Evolutionary conservation across 305 asterid species (phyloP).

Genomic region (Solanum hybrid): DNA sequence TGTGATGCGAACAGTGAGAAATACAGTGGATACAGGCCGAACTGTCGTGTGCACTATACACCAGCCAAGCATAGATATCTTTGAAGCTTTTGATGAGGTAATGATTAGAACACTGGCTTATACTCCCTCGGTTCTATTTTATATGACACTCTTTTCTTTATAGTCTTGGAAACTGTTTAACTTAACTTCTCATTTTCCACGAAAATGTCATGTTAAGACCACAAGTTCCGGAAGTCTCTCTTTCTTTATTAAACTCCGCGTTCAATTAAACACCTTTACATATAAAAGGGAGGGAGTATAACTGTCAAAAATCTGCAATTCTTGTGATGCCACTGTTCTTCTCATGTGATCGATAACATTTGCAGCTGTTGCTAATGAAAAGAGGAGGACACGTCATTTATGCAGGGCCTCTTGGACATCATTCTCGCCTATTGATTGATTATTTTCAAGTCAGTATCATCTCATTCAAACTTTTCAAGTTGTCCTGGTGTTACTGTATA

Average conservation of each 20-base stretch:
- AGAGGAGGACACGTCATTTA: constrained; percentile 83
- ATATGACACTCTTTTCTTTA: no score
- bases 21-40: constrained; percentile 81
- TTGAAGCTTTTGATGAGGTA: constrained; percentile 95
- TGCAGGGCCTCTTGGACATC: constrained; percentile 79
- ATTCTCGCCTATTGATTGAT: constrained; percentile 44
- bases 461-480: not conserved
- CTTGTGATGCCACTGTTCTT: not conserved
- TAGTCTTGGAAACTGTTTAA: no score
- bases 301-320: no score
- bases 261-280: no score
- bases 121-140: no score
- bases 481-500: not conserved
- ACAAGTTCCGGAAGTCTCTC: no score
- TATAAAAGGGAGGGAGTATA: no score
- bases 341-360: not conserved
- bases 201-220: no score
- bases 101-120: not conserved
- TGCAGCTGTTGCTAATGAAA: constrained; percentile 71
- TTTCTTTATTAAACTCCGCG: no score
- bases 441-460: constrained; percentile 54
- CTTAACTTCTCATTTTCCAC: no score
- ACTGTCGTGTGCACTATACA: constrained; percentile 92
- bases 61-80: constrained; percentile 87
- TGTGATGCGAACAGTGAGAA: constrained; percentile 86